phyloP scores from a whole-genome alignment of 768 basidiomycete genomes.

The Trichaptum fuscoviolaceum region DNA sequence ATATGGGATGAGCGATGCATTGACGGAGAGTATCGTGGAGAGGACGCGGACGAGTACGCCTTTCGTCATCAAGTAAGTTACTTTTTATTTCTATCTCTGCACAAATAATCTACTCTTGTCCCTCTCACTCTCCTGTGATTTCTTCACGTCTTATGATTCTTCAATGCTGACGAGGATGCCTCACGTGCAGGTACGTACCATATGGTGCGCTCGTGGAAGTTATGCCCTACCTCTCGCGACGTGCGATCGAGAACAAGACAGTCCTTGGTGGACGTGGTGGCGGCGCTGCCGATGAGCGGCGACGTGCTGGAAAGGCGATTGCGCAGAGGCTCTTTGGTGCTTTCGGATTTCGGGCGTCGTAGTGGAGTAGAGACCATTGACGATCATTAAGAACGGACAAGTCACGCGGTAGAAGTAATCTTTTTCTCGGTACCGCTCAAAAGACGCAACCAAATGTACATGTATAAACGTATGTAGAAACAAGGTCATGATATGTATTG shows the following conservation, averaged over 20 bases:
- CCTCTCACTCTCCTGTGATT: background rate
- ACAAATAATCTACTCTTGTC: background rate
- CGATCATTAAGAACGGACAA: background rate
- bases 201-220: conserved; percentile 75
- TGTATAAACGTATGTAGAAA: background rate
- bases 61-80: conserved; percentile 66
- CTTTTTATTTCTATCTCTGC: conserved; percentile 15
- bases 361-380: background rate
- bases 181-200: conserved; percentile 51
- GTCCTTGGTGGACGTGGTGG: conserved; percentile 59
- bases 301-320: conserved; percentile 44
- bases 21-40: conserved; percentile 65
- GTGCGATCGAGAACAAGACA: conserved; percentile 92
- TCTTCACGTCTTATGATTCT: background rate
- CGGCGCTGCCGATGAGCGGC: conserved; percentile 57
- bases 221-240: conserved; percentile 83
- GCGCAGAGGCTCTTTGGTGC: background rate
- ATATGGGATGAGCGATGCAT: conserved; percentile 83
- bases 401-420: background rate
- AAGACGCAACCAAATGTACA: background rate
- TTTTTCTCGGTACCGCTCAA: background rate
- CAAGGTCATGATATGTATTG: background rate
- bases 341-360: background rate
- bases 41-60: conserved; percentile 51
- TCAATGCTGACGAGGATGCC: background rate